Evolutionary conservation across 108 stramenopile genomes (phyloP), one percentile per base, ranked within the genome.

Genomic region (Phaeodactylum tricornutum): DNA sequence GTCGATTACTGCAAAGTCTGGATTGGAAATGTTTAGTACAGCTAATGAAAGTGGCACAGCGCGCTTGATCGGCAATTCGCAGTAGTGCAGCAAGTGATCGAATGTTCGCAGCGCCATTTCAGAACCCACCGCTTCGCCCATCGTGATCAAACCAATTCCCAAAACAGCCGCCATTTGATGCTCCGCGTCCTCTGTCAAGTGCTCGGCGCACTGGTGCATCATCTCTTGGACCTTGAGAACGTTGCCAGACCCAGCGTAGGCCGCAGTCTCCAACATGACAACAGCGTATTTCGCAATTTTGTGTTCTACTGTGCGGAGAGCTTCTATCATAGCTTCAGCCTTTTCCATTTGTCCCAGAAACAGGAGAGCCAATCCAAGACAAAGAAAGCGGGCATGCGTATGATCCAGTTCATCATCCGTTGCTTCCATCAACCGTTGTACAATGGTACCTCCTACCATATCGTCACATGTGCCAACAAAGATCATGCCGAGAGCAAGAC

Each of bases 61-160:
- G 4, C 97, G 77, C 67, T 95, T 94, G 35, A 98, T 88, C 16
- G 97, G 90, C 19, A 94, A 84, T 59, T 97, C 97, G 32, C 96
- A 96, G 59, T 98, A 99, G 59, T 99, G 99, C 32, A 99, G 86
- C 57, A 99, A 74, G 67, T 99, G 99, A 34, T 99, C 97, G 48
- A 93, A 98, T 21, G 94, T 71, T 50, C 99, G 80, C 28, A 96
- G 70, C 1, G 91, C 84, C 99, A 99, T 99, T 69, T 98, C 96
- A 16, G 86, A 53, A 11, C 97, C 96, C n/a, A 98, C 81, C 32
- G 88, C 93, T 63, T 99, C 99, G 16, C 97, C 97, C 76, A 97
- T 81, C 9, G 97, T 88, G 40, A 98, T 96, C 19, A 99, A 58
- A 11, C 87, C 95, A 54, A 99, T 86, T 43, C 97, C 96, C 47